These are phyloP conservation scores for Fusarium sp. DNA, from an alignment of 2,329 filamentous ascomycete species.

Conservation along the genomic window DNA sequence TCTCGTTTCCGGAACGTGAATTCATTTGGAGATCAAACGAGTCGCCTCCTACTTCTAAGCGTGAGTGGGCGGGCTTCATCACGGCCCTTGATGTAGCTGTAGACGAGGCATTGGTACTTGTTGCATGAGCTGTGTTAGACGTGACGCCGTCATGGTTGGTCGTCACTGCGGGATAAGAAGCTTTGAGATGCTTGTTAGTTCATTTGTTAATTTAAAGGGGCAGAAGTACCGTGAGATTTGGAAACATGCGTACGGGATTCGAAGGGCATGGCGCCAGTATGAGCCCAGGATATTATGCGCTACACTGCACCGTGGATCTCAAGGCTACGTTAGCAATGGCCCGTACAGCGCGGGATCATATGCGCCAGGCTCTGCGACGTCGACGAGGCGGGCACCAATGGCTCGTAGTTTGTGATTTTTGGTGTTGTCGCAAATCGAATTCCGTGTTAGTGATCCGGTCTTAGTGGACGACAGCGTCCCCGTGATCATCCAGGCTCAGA, in stretches of 20 bases:
- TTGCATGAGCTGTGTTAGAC: not conserved
- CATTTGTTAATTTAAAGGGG: not conserved
- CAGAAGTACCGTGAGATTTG: not conserved
- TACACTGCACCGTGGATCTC: slow-evolving; percentile 28
- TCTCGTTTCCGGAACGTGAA: not conserved
- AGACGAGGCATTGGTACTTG: slow-evolving; percentile 11
- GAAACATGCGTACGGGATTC: slow-evolving; percentile 45
- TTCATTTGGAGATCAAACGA: slow-evolving; percentile 30
- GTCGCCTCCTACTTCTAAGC: slow-evolving; percentile 19
- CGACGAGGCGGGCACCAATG: slow-evolving; percentile 23
- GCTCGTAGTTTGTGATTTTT: slow-evolving; percentile 8
- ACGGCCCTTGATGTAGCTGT: slow-evolving; percentile 9
- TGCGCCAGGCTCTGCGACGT: slow-evolving; percentile 26
- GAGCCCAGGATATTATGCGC: slow-evolving; percentile 29
- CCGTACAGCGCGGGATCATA: not conserved
- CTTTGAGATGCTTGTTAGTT: slow-evolving; percentile 31
- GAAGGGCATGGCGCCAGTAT: slow-evolving; percentile 47
- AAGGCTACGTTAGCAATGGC: slow-evolving; percentile 15
- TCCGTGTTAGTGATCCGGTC: slow-evolving; percentile 39
- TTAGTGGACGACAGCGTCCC: slow-evolving; percentile 31
- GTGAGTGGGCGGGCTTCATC: not conserved
- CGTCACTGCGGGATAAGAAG: slow-evolving; percentile 28
- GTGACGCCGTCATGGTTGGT: slow-evolving; percentile 14
- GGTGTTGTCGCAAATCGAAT: slow-evolving; percentile 33
- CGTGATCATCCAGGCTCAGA: slow-evolving; percentile 32